Percentiles rank a stretch among this genome's conserved stretches.
Evolutionary conservation across 345 rosid genomes (phyloP).

Genomic region (Leavenworthia alabamica): DNA sequence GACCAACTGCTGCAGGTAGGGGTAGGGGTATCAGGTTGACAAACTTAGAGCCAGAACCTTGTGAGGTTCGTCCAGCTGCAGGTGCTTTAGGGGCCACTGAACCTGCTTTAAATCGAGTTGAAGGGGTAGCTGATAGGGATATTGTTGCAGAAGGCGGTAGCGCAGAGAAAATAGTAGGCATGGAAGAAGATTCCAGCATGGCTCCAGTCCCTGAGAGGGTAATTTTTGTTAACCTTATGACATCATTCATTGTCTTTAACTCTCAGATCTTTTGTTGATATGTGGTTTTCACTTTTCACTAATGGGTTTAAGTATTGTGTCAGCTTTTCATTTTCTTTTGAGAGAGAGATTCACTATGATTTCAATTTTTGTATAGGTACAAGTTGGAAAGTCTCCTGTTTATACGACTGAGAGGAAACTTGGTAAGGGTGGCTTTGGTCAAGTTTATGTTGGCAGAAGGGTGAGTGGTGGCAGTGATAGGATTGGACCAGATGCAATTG

Average conservation of each 20-base stretch:
- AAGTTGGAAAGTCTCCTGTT: slow-evolving; percentile 60
- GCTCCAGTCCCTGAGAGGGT: slow-evolving; percentile 96
- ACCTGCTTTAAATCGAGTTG: slow-evolving; percentile 60
- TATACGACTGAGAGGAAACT: slow-evolving; percentile 62
- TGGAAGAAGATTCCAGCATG: slow-evolving; percentile 72
- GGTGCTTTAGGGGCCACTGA: slow-evolving; percentile 64
- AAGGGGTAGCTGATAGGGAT: slow-evolving; percentile 73
- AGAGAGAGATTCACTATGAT: not conserved
- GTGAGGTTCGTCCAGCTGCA: slow-evolving; percentile 52
- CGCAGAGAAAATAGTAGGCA: slow-evolving; percentile 62
- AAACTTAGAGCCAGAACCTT: slow-evolving; percentile 88
- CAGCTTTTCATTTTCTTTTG: slow-evolving; percentile 1
- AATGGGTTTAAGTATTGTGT: not conserved
- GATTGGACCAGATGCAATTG: slow-evolving; percentile 53
- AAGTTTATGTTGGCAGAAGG: slow-evolving; percentile 78
- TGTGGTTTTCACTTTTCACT: not conserved
- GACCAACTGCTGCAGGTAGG: slow-evolving; percentile 66
- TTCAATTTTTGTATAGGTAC: slow-evolving; percentile 43
- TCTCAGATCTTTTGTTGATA: not conserved
- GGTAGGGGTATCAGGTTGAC: slow-evolving; percentile 81
- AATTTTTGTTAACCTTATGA: slow-evolving; percentile 11
- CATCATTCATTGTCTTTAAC: not conserved
- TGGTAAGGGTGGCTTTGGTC: slow-evolving; percentile 91
- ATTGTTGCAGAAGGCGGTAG: slow-evolving; percentile 86
- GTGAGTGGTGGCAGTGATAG: slow-evolving; percentile 39